These are phyloP conservation scores for Suillus brevipes DNA, from an alignment of 768 basidiomycete genomes.

Conservation along the genomic window DNA sequence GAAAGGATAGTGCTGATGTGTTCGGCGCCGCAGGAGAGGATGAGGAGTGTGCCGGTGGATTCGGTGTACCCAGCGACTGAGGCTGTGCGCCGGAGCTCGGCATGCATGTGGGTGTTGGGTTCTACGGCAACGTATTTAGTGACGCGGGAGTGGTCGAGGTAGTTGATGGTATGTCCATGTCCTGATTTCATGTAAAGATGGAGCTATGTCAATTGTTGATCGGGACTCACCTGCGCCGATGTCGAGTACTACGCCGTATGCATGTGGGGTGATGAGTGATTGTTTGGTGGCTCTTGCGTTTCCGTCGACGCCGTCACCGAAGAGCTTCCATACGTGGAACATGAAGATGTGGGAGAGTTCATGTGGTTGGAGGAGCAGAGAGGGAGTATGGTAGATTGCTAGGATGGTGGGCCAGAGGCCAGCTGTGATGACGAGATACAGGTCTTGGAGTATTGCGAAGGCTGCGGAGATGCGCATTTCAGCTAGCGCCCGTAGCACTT, in stretches of 20 bases:
- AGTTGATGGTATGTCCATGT: constrained; percentile 60
- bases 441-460: constrained; percentile 26
- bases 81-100: constrained; percentile 50
- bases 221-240: constrained; percentile 59
- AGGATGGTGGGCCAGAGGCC: constrained; percentile 47
- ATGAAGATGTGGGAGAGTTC: constrained; percentile 57
- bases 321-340: constrained; percentile 53
- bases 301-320: constrained; percentile 50
- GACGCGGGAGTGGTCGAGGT: constrained; percentile 55
- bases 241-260: constrained; percentile 64
- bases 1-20: constrained; percentile 50
- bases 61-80: constrained; percentile 52
- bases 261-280: constrained; percentile 51
- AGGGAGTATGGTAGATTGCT: constrained; percentile 42
- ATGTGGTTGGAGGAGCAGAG: constrained; percentile 44
- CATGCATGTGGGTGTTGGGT: constrained; percentile 67
- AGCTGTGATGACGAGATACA: constrained; percentile 38
- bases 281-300: constrained; percentile 42
- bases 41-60: constrained; percentile 48
- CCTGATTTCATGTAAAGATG: constrained; percentile 32
- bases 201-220: not conserved
- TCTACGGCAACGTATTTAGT: constrained; percentile 72
- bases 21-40: constrained; percentile 67
- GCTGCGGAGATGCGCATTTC: not conserved
- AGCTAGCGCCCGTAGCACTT: not conserved